These are phyloP conservation scores for Penicillium sp. DNA, from an alignment of 2,329 filamentous ascomycete species.

Conservation along the genomic window DNA sequence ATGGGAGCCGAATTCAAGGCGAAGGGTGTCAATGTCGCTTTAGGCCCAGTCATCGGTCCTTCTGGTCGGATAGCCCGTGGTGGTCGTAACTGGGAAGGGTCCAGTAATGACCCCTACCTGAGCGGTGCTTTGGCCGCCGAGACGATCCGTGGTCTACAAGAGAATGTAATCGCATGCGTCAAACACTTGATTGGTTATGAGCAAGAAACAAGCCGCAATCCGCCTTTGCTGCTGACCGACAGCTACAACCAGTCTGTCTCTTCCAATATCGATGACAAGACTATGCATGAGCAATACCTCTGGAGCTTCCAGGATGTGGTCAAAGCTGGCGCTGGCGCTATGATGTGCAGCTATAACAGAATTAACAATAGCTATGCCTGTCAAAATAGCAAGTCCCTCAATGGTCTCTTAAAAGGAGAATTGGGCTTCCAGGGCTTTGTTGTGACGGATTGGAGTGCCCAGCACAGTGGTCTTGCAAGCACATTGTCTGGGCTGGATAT, in stretches of 20 bases:
- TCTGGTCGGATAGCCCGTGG: conserved; percentile 41
- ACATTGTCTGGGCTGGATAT: conserved; percentile 76
- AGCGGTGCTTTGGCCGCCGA: conserved; percentile 37
- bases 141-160: conserved; percentile 44
- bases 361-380: conserved; percentile 78
- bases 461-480: conserved; percentile 66
- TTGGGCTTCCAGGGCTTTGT: conserved; percentile 79
- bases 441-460: conserved; percentile 75
- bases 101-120: conserved; percentile 41
- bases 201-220: conserved; percentile 49
- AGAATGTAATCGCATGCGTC: conserved; percentile 39
- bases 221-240: conserved; percentile 13
- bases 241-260: conserved; percentile 50
- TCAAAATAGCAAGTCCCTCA: conserved; percentile 74
- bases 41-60: conserved; percentile 44
- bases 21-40: conserved; percentile 44
- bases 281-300: conserved; percentile 65
- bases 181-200: conserved; percentile 63
- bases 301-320: conserved; percentile 66
- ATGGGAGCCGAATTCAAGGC: conserved; percentile 60
- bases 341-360: conserved; percentile 51
- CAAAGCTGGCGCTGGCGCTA: conserved; percentile 56
- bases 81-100: conserved; percentile 49
- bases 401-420: conserved; percentile 74
- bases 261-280: conserved; percentile 64